A percentile compares a stretch with the other conserved stretches of the same genome.
Evolutionary conservation across 176 grass and related monocot species (phyloP).

Genomic region (Raddia distichophylla): DNA sequence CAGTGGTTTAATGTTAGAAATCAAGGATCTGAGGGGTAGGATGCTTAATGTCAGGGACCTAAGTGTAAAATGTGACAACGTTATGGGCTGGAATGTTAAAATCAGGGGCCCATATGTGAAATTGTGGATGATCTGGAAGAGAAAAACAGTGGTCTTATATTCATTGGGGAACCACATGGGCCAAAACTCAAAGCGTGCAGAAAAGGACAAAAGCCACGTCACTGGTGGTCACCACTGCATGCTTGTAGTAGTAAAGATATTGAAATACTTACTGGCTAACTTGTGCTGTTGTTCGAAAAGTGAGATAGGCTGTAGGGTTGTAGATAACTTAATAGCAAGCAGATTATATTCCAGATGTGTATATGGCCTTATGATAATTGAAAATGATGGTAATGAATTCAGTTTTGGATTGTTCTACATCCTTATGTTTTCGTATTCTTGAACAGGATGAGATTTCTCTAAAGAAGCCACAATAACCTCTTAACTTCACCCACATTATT

Average conservation of each 20-base stretch:
- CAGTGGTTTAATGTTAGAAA: too few relatives aligned
- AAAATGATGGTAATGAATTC: not conserved
- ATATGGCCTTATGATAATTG: not conserved
- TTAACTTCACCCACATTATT: not conserved
- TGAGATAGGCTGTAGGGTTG: not conserved
- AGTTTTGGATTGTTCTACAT: not conserved
- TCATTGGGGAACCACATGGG: too few relatives aligned
- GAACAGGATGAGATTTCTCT: not conserved
- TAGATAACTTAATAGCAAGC: not conserved
- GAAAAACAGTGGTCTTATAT: too few relatives aligned
- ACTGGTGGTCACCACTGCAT: too few relatives aligned
- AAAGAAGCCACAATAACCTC: conserved; percentile 7
- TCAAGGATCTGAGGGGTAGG: too few relatives aligned
- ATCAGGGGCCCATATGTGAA: too few relatives aligned
- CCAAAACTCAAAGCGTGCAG: too few relatives aligned
- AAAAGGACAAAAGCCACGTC: too few relatives aligned
- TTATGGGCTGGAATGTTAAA: too few relatives aligned
- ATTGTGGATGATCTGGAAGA: too few relatives aligned
- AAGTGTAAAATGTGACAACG: too few relatives aligned
- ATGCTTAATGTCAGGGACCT: too few relatives aligned
- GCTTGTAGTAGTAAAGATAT: not conserved
- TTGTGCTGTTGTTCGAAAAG: not conserved
- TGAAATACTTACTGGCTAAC: not conserved
- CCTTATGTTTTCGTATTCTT: not conserved
- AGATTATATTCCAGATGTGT: conserved; percentile 12